These are phyloP conservation scores for Colletotrichum incanum DNA, from an alignment of 2,329 filamentous ascomycete species.

Conservation along the genomic window DNA sequence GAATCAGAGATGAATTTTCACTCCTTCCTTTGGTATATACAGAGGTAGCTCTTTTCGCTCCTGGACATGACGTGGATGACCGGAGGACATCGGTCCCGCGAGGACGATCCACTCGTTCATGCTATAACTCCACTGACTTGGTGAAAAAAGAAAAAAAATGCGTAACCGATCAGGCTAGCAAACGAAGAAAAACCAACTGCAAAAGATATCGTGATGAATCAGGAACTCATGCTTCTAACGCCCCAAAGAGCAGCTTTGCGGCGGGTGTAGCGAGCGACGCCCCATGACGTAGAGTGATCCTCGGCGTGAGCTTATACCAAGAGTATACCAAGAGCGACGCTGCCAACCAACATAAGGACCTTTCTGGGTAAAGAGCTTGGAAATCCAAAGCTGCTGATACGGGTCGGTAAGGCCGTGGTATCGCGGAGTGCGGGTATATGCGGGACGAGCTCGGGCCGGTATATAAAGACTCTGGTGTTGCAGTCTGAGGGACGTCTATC, in stretches of 20 bases:
- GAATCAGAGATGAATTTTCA: slow-evolving; percentile 37
- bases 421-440: slow-evolving; percentile 42
- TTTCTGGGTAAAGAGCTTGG: background rate
- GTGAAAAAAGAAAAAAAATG: slow-evolving; percentile 12
- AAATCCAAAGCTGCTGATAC: slow-evolving; percentile 19
- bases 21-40: slow-evolving; percentile 37
- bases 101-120: slow-evolving; percentile 7
- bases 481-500: slow-evolving; percentile 20
- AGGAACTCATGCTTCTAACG: slow-evolving; percentile 29
- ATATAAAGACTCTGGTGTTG: slow-evolving; percentile 32
- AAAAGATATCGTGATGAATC: slow-evolving; percentile 21
- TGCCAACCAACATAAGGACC: background rate
- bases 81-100: slow-evolving; percentile 3
- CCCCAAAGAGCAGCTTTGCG: slow-evolving; percentile 13
- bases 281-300: slow-evolving; percentile 20
- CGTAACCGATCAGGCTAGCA: slow-evolving; percentile 26
- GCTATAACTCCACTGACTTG: slow-evolving; percentile 27
- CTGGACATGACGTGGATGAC: slow-evolving; percentile 9
- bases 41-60: slow-evolving; percentile 19
- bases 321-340: slow-evolving; percentile 3
- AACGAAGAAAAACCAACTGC: slow-evolving; percentile 29
- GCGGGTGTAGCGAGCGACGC: slow-evolving; percentile 30
- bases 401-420: slow-evolving; percentile 9
- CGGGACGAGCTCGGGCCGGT: slow-evolving; percentile 23
- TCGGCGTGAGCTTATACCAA: slow-evolving; percentile 18